Conservation (phyloP, 176 grass and related monocot species). For the Ampelocalamus luodianensis region DNA sequence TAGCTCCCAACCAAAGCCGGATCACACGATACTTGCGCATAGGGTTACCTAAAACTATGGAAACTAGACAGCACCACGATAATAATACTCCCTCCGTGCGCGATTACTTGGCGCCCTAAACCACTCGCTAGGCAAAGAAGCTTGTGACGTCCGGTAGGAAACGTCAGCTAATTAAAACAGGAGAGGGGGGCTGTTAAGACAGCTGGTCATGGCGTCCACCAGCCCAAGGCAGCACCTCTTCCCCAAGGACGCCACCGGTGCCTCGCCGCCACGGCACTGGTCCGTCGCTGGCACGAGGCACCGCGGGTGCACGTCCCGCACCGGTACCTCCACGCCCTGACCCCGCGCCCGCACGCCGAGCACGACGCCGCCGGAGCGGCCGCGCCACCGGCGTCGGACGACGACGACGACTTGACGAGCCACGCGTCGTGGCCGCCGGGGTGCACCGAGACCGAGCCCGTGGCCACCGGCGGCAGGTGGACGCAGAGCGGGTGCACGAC, state of each 20-base stretch:
- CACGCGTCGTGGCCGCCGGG: constrained; percentile 30
- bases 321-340: constrained; percentile 41
- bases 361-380: neutral
- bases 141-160: too few species aligned
- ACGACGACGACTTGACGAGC: constrained; percentile 20
- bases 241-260: neutral
- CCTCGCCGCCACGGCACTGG: constrained; percentile 5
- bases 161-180: too few species aligned
- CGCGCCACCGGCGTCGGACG: neutral
- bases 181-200: neutral
- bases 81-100: too few species aligned
- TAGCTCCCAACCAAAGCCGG: too few species aligned
- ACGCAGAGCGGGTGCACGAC: constrained; percentile 45
- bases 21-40: too few species aligned
- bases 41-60: too few species aligned
- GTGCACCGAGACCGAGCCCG: neutral
- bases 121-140: too few species aligned
- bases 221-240: constrained; percentile 25
- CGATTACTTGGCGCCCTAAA: too few species aligned
- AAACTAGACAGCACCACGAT: neutral
- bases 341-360: constrained; percentile 7
- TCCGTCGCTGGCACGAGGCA: constrained; percentile 38
- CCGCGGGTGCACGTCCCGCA: constrained; percentile 46
- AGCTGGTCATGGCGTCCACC: neutral
- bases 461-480: constrained; percentile 7